Percentiles rank a stretch among this genome's conserved stretches.
Conservation (phyloP, 331 rosid species). For the Spiraea crenata region DNA sequence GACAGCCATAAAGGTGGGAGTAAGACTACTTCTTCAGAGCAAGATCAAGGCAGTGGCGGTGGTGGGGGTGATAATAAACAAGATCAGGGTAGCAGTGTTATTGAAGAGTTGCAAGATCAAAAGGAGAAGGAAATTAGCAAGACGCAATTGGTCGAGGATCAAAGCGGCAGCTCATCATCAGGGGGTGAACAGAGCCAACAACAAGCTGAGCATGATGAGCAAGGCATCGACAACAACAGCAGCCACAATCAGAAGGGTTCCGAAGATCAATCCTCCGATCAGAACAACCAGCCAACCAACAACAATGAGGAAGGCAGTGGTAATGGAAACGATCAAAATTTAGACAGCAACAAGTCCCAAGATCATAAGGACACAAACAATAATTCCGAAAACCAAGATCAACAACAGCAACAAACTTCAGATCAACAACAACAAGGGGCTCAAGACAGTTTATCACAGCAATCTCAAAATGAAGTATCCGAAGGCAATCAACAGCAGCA, state of each 20-base stretch:
- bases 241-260: neutral
- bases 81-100: neutral
- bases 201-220: conserved; percentile 16
- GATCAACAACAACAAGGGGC: conserved; percentile 9
- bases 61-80: neutral
- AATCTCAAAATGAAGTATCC: conserved; percentile 19
- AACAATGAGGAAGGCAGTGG: neutral
- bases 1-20: conserved; percentile 12
- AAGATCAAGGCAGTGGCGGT: conserved; percentile 8
- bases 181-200: conserved; percentile 29
- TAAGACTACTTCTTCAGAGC: neutral
- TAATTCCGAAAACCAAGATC: neutral
- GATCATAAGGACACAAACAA: conserved; percentile 11
- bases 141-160: conserved; percentile 47
- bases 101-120: neutral
- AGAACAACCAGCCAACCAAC: neutral
- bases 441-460: conserved; percentile 6
- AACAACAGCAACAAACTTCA: conserved; percentile 20
- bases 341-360: conserved; percentile 11
- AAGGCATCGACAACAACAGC: neutral
- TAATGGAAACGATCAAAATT: neutral
- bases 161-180: conserved; percentile 22
- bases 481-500: conserved; percentile 23
- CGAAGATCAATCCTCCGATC: neutral
- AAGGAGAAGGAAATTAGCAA: conserved; percentile 25